These are phyloP conservation scores for Leonotis leonurus DNA, from an alignment of 257 asterid species.

Conservation along the genomic window DNA sequence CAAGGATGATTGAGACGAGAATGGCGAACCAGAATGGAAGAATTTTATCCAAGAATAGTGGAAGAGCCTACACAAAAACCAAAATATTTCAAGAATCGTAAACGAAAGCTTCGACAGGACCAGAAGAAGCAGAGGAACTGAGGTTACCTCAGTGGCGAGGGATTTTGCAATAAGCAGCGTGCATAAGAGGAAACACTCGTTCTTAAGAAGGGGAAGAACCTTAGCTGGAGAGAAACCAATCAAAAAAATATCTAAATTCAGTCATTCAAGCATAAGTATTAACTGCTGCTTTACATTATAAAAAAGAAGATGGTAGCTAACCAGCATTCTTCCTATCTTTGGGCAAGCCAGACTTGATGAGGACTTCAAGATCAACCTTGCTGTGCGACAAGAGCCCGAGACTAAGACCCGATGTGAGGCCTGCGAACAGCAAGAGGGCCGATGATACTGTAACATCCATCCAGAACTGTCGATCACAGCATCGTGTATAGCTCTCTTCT, in stretches of 20 bases:
- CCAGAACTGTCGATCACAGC: constrained; percentile 26
- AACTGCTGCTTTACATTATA: no score
- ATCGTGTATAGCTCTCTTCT: constrained; percentile 7
- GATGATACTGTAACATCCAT: constrained; percentile 9
- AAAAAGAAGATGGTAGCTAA: background rate
- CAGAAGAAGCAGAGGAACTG: background rate
- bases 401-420: constrained; percentile 31
- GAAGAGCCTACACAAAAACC: constrained; percentile 28
- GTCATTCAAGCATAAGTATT: background rate
- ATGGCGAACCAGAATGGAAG: constrained; percentile 29
- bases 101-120: background rate
- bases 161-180: constrained; percentile 35
- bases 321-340: constrained; percentile 29
- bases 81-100: background rate
- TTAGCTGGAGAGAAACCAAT: constrained; percentile 14
- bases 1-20: constrained; percentile 22
- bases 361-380: constrained; percentile 39
- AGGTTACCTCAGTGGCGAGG: constrained; percentile 29
- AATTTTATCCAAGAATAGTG: constrained; percentile 30
- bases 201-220: constrained; percentile 31
- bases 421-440: constrained; percentile 27
- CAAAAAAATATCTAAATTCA: background rate
- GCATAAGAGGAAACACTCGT: constrained; percentile 31
- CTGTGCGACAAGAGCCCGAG: constrained; percentile 30
- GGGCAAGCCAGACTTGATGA: constrained; percentile 31